Base-by-base conservation (phyloP, 2,329 filamentous ascomycete genomes). In the Colletotrichum sp. region DNA sequence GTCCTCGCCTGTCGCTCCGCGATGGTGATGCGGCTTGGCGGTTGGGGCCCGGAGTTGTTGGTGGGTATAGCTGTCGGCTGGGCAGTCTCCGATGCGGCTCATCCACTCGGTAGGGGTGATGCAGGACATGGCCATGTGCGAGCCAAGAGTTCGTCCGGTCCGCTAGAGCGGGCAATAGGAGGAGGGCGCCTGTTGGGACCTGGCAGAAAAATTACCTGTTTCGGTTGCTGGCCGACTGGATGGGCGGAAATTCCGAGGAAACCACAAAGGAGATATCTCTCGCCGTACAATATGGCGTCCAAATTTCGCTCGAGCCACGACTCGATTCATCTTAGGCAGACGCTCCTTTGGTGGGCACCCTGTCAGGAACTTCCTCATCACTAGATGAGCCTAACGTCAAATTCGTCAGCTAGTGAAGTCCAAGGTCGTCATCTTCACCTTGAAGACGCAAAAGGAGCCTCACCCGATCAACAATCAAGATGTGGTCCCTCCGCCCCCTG, bases 101-200 rank as follows among this genome's bases (percentile, higher is more conserved):
- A 7, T 18, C 71, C 64, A 52, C 49, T 39, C 34, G 39, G 34
- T n/a, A 55, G 52, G 72, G 36, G 59, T 28, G 28, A 64, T 39
- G 26, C 64, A 67, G 39, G 34, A 36, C 30, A 16, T 59, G 49
- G 18, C 13, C 34, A 52, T 32, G 71, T 65, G 71, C 66, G 44
- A 68, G 74, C 65, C 71, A 77, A 71, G 60, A 34, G 71, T 75
- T 70, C 66, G 18, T 70, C 71, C 52, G 67, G 66, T n/a, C 62
- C 60, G 36, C 44, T n/a, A 30, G 24, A 26, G 28, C 49, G 30
- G 28, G 60, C 68, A 34, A 34, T 32, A 26, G 49, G 18, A 26
- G 32, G 18, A 24, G 34, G 10, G 30, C 66, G 21, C 28, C 16
- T 49, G 26, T 32, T 30, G 55, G 28, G 13, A 49, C n/a, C n/a